phyloP scores from a whole-genome alignment of 2,329 filamentous ascomycete genomes.

The Colletotrichum higginsianum region DNA sequence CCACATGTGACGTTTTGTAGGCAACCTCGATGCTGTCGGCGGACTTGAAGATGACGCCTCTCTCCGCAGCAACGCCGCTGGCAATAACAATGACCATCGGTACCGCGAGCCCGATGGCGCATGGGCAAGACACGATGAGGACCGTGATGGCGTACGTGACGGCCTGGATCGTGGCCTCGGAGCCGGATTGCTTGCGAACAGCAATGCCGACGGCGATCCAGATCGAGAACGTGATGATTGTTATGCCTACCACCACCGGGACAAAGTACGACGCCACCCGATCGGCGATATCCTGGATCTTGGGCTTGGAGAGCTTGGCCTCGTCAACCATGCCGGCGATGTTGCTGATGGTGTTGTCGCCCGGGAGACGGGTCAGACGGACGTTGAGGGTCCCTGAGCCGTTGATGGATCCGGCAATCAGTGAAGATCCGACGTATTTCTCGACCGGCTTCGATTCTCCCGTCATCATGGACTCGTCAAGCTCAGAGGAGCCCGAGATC shows the following conservation, averaged over 20 bases:
- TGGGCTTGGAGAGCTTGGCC: constrained; percentile 78
- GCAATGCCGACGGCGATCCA: constrained; percentile 75
- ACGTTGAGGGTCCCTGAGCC: constrained; percentile 73
- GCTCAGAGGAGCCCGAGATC: constrained; percentile 72
- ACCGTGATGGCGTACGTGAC: constrained; percentile 82
- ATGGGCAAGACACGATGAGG: constrained; percentile 83
- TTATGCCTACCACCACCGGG: constrained; percentile 73
- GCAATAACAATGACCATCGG: constrained; percentile 85
- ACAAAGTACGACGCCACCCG: constrained; percentile 78
- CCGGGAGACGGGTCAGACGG: constrained; percentile 72
- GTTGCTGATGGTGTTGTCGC: constrained; percentile 79
- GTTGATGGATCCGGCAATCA: constrained; percentile 81
- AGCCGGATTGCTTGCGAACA: constrained; percentile 56
- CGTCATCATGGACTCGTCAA: constrained; percentile 85
- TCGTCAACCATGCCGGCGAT: constrained; percentile 81
- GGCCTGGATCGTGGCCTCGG: constrained; percentile 69
- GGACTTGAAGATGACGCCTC: constrained; percentile 79
- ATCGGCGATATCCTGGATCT: constrained; percentile 78
- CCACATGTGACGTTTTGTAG: constrained; percentile 73
- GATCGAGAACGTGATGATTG: constrained; percentile 71
- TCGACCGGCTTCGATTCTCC: constrained; percentile 76
- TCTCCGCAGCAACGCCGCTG: constrained; percentile 74
- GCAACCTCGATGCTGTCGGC: constrained; percentile 75
- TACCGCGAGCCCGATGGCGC: constrained; percentile 80
- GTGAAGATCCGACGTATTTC: constrained; percentile 66